phyloP scores from a whole-genome alignment of 1,139 yeast genomes.

The Suhomyces maxii region DNA sequence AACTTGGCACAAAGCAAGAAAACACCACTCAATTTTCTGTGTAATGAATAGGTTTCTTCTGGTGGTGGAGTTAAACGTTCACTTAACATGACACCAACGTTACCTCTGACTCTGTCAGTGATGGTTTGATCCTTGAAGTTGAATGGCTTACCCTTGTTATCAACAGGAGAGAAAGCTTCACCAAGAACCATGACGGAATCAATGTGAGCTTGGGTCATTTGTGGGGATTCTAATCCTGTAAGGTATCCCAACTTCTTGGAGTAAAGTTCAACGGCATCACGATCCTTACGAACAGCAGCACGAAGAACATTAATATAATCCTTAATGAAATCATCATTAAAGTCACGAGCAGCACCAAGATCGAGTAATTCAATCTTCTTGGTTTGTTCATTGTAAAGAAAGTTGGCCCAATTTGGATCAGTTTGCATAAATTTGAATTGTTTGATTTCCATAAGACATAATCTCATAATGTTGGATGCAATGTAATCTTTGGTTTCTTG shows the following conservation, averaged over 20 bases:
- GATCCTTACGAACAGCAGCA: slow-evolving; percentile 73
- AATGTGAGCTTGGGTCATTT: slow-evolving; percentile 89
- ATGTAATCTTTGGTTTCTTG: slow-evolving; percentile 79
- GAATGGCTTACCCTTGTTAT: slow-evolving; percentile 51
- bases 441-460: slow-evolving; percentile 83
- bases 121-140: slow-evolving; percentile 85
- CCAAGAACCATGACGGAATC: slow-evolving; percentile 89
- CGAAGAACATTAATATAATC: slow-evolving; percentile 73
- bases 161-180: slow-evolving; percentile 76
- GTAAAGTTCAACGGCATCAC: slow-evolving; percentile 60
- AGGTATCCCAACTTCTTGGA: slow-evolving; percentile 81
- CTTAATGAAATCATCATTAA: slow-evolving; percentile 62
- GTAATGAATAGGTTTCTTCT: slow-evolving; percentile 93
- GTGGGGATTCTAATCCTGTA: slow-evolving; percentile 84
- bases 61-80: slow-evolving; percentile 97
- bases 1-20: slow-evolving; percentile 86
- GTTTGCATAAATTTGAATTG: slow-evolving; percentile 93
- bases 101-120: slow-evolving; percentile 85
- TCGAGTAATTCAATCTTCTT: slow-evolving; percentile 80
- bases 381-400: slow-evolving; percentile 69
- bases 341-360: slow-evolving; percentile 93
- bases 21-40: slow-evolving; percentile 92
- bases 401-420: slow-evolving; percentile 99
- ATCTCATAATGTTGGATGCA: slow-evolving; percentile 82
- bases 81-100: slow-evolving; percentile 83